Evolutionary conservation across 257 asterid genomes (phyloP).

Genomic region (Solanum chmielewskii): DNA sequence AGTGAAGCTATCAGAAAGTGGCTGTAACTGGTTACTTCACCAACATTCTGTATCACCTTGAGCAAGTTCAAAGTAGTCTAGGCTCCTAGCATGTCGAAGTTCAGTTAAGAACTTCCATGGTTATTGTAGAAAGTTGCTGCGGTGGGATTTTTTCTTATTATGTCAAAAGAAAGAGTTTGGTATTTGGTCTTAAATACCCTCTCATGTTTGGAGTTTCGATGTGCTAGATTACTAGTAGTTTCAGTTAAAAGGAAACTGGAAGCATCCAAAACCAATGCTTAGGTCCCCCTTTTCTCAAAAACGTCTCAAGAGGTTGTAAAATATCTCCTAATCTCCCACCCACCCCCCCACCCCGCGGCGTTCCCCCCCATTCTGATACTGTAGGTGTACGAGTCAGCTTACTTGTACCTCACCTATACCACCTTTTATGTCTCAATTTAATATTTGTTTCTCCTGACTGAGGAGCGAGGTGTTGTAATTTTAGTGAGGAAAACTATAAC

Average conservation of each 20-base stretch:
- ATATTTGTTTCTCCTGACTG: not conserved
- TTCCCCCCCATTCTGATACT: not conserved
- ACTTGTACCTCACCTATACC: not conserved
- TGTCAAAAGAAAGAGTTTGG: not conserved
- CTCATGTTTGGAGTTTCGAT: not conserved
- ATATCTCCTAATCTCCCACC: not conserved
- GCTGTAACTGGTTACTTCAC: not conserved
- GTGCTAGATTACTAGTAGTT: not conserved
- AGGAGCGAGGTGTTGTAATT: not conserved
- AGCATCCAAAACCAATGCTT: not conserved
- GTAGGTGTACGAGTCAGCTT: not conserved
- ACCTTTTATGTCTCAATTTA: not conserved
- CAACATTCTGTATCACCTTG: not conserved
- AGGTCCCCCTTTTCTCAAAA: not conserved
- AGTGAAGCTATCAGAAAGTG: not conserved
- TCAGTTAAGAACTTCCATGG: not conserved
- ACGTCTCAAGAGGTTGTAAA: not conserved
- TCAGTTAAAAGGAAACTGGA: not conserved
- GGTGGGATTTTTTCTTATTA: not conserved
- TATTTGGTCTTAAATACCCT: not conserved
- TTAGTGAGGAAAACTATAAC: not conserved
- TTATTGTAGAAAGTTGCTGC: not conserved
- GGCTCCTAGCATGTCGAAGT: not conserved
- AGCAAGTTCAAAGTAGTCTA: not conserved
- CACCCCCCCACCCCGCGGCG: not conserved